Percentiles rank a stretch among this genome's conserved stretches.
These are phyloP conservation scores for Thalassiosira ordinaria DNA, from an alignment of 352 stramenopile genomes.

Conservation along the genomic window DNA sequence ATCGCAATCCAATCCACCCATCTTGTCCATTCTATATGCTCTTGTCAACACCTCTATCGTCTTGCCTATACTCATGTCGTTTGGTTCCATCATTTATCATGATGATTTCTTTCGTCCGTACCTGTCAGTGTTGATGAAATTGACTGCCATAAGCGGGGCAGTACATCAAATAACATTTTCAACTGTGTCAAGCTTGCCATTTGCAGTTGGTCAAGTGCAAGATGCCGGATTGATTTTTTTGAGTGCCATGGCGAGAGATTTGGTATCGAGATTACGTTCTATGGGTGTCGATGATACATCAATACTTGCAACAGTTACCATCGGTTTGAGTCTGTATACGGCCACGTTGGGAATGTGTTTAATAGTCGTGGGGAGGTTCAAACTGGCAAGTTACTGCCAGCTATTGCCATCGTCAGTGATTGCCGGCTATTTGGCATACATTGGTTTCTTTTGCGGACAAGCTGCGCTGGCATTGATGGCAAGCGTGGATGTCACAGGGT, in stretches of 20 bases:
- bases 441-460: conserved; percentile 93
- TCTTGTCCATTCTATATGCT: conserved; percentile 83
- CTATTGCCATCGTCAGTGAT: conserved; percentile 97
- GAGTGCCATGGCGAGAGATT: conserved; percentile 88
- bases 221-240: conserved; percentile 93
- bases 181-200: conserved; percentile 90
- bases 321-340: conserved; percentile 92
- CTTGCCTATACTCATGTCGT: conserved; percentile 86
- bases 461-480: conserved; percentile 86
- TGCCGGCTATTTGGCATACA: conserved; percentile 94
- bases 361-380: conserved; percentile 93
- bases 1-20: conserved; percentile 27
- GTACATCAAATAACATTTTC: conserved; percentile 92
- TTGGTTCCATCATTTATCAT: conserved; percentile 91
- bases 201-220: conserved; percentile 94
- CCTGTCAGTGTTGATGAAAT: conserved; percentile 88
- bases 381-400: conserved; percentile 93
- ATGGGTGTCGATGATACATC: conserved; percentile 64
- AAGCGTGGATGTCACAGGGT: conserved; percentile 41
- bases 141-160: conserved; percentile 93
- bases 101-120: conserved; percentile 89
- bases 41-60: conserved; percentile 89
- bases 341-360: conserved; percentile 91
- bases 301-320: conserved; percentile 92
- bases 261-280: conserved; percentile 61